Percentiles rank a stretch among this genome's conserved stretches.
Evolutionary conservation across 495 filamentous ascomycete genomes (phyloP).

Genomic region (Lentithecium fluviatile): DNA sequence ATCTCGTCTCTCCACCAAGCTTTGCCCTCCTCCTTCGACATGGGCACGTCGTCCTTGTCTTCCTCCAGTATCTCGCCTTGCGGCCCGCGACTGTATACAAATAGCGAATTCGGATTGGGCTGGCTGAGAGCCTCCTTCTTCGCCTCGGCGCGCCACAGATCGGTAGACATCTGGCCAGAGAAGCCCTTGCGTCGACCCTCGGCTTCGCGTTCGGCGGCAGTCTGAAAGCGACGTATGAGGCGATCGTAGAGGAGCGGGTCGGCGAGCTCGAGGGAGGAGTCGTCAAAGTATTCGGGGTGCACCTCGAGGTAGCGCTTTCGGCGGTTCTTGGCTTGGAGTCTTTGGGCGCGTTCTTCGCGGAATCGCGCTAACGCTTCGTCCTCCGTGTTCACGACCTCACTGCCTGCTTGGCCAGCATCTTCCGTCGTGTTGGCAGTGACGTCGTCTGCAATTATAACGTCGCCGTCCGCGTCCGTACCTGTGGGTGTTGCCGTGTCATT

Average conservation of each 20-base stretch:
- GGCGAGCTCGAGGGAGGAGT: slow-evolving; percentile 46
- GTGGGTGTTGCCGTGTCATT: background rate
- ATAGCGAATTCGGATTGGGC: slow-evolving; percentile 53
- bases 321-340: slow-evolving; percentile 57
- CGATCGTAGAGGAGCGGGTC: slow-evolving; percentile 80
- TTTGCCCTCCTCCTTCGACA: slow-evolving; percentile 62
- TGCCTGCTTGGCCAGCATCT: background rate
- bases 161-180: slow-evolving; percentile 68
- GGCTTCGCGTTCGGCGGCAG: slow-evolving; percentile 66
- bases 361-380: background rate
- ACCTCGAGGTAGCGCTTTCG: slow-evolving; percentile 63
- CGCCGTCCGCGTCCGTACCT: background rate
- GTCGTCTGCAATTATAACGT: too few species aligned
- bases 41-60: slow-evolving; percentile 57
- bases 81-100: slow-evolving; percentile 47
- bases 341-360: slow-evolving; percentile 1
- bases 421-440: too few species aligned
- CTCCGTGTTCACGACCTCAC: background rate
- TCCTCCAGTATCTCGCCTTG: slow-evolving; percentile 58
- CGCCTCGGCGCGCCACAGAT: slow-evolving; percentile 69
- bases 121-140: slow-evolving; percentile 62
- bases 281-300: slow-evolving; percentile 62
- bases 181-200: slow-evolving; percentile 72
- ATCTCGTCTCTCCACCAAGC: slow-evolving; percentile 68
- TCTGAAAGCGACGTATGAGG: slow-evolving; percentile 75